Evolutionary conservation across 768 basidiomycete genomes (phyloP).

Genomic region (Leucocoprinus leucothites): DNA sequence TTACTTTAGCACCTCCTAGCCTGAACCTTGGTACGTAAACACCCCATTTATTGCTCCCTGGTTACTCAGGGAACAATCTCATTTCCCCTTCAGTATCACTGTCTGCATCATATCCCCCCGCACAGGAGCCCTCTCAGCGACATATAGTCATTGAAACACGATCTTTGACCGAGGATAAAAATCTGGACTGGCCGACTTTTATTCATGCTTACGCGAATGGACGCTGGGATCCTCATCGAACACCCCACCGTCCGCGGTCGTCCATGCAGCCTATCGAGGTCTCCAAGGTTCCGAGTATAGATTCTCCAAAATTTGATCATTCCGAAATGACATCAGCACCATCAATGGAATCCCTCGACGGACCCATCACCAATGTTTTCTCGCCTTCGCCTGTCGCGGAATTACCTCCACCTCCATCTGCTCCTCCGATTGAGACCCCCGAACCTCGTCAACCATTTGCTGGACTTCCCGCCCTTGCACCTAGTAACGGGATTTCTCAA

Average conservation of each 20-base stretch:
- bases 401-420: neutral
- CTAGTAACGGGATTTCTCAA: neutral
- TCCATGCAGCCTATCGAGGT: slow-evolving; percentile 12
- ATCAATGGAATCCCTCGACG: neutral
- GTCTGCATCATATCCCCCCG: slow-evolving; percentile 4
- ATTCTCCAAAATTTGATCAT: slow-evolving; percentile 18
- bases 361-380: neutral
- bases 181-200: slow-evolving; percentile 72
- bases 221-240: slow-evolving; percentile 75
- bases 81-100: slow-evolving; percentile 2
- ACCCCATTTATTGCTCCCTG: neutral
- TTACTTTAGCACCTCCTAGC: neutral
- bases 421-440: neutral
- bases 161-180: slow-evolving; percentile 17
- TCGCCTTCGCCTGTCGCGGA: neutral
- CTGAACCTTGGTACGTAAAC: slow-evolving; percentile 3
- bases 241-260: slow-evolving; percentile 54
- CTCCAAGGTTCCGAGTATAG: neutral
- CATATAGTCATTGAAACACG: neutral
- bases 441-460: neutral
- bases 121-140: slow-evolving; percentile 10
- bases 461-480: neutral
- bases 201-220: slow-evolving; percentile 74
- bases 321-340: slow-evolving; percentile 8
- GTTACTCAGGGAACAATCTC: neutral